Conservation (phyloP, 495 filamentous ascomycete species). For the Neurospora discreta region DNA sequence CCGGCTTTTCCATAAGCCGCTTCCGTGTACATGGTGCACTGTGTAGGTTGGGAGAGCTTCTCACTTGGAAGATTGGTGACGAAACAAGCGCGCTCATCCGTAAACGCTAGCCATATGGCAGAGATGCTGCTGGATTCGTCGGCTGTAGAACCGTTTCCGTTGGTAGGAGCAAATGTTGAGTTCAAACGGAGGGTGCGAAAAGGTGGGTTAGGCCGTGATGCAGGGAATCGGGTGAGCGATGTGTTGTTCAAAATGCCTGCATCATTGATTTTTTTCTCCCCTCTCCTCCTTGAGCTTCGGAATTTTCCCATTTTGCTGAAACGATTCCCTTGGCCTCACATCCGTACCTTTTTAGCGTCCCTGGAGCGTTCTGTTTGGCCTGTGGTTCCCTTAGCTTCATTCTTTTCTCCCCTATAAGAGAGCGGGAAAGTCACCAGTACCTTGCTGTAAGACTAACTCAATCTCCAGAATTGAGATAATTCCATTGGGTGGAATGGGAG, state of each 20-base stretch:
- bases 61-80: slow-evolving; percentile 6
- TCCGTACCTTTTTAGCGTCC: background rate
- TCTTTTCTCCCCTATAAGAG: background rate
- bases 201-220: slow-evolving; percentile 42
- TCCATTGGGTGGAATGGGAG: background rate
- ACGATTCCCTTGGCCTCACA: background rate
- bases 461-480: background rate
- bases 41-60: background rate
- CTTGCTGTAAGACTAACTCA: background rate
- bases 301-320: background rate
- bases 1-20: slow-evolving; percentile 10
- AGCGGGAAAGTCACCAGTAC: background rate
- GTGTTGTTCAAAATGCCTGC: slow-evolving; percentile 28
- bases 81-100: slow-evolving; percentile 19
- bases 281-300: background rate
- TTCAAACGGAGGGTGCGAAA: slow-evolving; percentile 26
- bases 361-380: background rate
- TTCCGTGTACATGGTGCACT: slow-evolving; percentile 2
- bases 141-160: slow-evolving; percentile 10
- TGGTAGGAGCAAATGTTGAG: slow-evolving; percentile 17
- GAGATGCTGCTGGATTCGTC: slow-evolving; percentile 32
- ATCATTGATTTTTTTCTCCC: slow-evolving; percentile 15
- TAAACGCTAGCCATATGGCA: slow-evolving; percentile 31
- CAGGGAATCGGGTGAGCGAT: slow-evolving; percentile 32
- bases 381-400: background rate